These are phyloP conservation scores for Plantago major DNA, from an alignment of 257 asterid species.

Conservation along the genomic window DNA sequence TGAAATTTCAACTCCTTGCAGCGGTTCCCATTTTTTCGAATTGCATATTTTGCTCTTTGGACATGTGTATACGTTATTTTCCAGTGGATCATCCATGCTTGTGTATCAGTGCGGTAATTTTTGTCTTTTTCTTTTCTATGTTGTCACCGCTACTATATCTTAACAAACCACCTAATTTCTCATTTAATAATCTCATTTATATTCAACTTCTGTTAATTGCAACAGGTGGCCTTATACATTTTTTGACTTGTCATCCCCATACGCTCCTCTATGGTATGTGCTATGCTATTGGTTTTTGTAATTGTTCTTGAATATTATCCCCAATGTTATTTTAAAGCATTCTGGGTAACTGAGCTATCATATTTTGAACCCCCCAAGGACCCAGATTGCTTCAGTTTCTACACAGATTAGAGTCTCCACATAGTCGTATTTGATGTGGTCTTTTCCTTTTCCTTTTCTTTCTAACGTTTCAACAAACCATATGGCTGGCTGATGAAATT, in stretches of 20 bases:
- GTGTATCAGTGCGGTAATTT: conserved; percentile 51
- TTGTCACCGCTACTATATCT: not conserved
- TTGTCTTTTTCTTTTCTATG: not conserved
- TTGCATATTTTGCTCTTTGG: conserved; percentile 73
- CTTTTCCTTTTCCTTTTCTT: no score
- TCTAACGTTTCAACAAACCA: no score
- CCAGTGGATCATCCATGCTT: conserved; percentile 89
- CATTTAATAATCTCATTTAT: not conserved
- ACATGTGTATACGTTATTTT: conserved; percentile 61
- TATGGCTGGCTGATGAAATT: no score
- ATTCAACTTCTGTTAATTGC: conserved; percentile 7
- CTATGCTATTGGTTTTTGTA: no score
- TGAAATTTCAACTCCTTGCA: conserved; percentile 31
- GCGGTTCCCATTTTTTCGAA: conserved; percentile 83
- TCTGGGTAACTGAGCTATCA: no score
- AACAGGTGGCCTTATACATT: conserved; percentile 81
- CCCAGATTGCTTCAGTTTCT: no score
- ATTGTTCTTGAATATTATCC: no score
- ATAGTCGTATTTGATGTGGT: not conserved
- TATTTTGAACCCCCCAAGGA: no score
- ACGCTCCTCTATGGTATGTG: conserved; percentile 68
- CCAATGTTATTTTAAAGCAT: no score
- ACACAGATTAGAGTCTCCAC: no score
- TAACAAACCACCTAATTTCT: not conserved
- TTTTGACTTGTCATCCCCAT: conserved; percentile 48